Evolutionary conservation across 495 filamentous ascomycete genomes (phyloP).

Genomic region (Penicillium manginii): DNA sequence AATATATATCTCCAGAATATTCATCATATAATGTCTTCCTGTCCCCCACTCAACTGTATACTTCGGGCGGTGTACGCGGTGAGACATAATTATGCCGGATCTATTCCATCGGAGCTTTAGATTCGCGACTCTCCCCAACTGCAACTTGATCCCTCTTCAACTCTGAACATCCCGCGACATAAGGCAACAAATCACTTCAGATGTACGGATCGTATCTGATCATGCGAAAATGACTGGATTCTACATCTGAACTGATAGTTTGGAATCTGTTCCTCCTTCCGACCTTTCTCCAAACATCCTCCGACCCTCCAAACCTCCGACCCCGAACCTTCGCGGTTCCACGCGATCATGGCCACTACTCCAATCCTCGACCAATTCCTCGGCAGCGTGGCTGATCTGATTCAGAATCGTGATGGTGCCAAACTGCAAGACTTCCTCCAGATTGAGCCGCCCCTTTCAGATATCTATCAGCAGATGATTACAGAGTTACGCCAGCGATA

Average conservation of each 20-base stretch:
- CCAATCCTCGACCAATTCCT: constrained; percentile 62
- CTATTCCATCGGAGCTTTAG: background rate
- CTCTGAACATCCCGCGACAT: no score
- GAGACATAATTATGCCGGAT: background rate
- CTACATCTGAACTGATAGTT: background rate
- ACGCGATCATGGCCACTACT: constrained; percentile 19
- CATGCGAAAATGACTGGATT: no score
- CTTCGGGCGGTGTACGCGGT: constrained; percentile 4
- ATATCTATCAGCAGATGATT: constrained; percentile 69
- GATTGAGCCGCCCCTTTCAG: constrained; percentile 66
- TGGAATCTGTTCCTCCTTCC: no score
- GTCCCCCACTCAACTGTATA: no score
- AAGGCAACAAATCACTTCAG: no score
- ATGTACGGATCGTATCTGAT: no score
- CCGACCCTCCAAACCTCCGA: background rate
- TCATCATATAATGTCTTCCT: no score
- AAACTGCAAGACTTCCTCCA: constrained; percentile 61
- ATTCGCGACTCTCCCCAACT: background rate
- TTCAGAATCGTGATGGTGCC: constrained; percentile 56
- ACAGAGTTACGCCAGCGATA: constrained; percentile 64
- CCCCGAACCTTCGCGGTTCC: background rate
- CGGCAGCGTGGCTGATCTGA: constrained; percentile 52
- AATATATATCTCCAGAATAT: no score
- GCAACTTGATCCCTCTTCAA: background rate
- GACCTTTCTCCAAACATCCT: background rate